Evolutionary conservation across 78 protist genomes (phyloP), one percentile per base, ranked within the genome.

Genomic region (Pigoraptor vietnamica): DNA sequence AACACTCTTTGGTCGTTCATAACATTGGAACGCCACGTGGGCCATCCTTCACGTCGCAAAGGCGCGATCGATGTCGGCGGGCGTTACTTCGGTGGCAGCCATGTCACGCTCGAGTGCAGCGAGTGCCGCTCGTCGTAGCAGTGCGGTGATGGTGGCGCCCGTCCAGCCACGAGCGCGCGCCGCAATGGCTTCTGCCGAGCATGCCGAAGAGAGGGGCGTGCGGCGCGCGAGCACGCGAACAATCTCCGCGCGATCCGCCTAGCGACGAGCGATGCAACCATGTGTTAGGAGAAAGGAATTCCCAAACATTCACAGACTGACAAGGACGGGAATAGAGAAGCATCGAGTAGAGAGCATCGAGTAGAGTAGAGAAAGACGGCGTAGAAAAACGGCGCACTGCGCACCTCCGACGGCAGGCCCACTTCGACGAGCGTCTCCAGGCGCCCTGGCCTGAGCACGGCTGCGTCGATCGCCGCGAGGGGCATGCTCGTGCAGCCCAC

Each of bases 381-480:
- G 6, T 21, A 21, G 14, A 48, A 48, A 48, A 14, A 14, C 14
- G 67, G 67, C 14, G 67, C 29, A 21, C n/a, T 14, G 14, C 67
- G 67, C 67, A 48, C 67, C 67, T 14, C 29, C 14, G 67, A 21
- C 67, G 94, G 94, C 21, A 98, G 91, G 39, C 83, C 33, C 29
- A 48, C 67, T 14, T 48, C 67, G 81, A 98, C 92, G 29, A 89
- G 93, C 24, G 96, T 87, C 40, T 97, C 98, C 40, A 98, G 98
- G 39, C 99, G 93, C 37, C 99, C 99, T 0, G 99, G 98, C 1
- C 99, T 92, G 23, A 98, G 90, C 90, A 98, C 93, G 1, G 99
- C 99, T 39, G 40, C 38, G 93, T 98, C 99, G 40, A 98, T 91
- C 6, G 95, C 94, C 87, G 97, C 98, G 0, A 96, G 94, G 33